phyloP scores from a whole-genome alignment of 2,329 filamentous ascomycete species.

The Phaeosphaeriaceae sp. region DNA sequence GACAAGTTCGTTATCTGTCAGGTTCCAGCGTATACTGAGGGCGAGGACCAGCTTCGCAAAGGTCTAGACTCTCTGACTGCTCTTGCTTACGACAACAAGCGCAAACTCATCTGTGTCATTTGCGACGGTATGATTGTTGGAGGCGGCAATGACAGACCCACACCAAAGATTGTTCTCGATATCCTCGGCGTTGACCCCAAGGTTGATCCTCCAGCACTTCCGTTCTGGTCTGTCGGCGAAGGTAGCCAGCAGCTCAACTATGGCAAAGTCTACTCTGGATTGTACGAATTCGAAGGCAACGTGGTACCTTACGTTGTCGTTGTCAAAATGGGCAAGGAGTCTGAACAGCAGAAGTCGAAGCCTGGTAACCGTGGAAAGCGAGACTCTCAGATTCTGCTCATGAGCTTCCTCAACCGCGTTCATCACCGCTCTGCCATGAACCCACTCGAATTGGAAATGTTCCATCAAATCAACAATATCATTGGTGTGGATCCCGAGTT shows the following conservation, averaged over 20 bases:
- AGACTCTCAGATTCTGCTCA: slow-evolving; percentile 93
- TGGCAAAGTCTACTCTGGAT: slow-evolving; percentile 96
- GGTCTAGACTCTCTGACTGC: slow-evolving; percentile 93
- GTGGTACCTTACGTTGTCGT: slow-evolving; percentile 96
- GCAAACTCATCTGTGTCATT: slow-evolving; percentile 94
- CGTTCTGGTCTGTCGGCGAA: slow-evolving; percentile 90
- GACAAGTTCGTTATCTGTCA: slow-evolving; percentile 99
- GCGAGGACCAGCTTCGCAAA: slow-evolving; percentile 91
- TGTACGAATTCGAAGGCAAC: slow-evolving; percentile 97
- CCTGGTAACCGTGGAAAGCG: slow-evolving; percentile 98
- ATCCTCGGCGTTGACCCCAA: slow-evolving; percentile 97
- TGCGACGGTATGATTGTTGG: slow-evolving; percentile 98
- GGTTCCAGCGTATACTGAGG: slow-evolving; percentile 96
- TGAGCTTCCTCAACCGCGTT: slow-evolving; percentile 98
- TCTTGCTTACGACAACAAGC: slow-evolving; percentile 96
- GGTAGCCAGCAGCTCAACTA: slow-evolving; percentile 96
- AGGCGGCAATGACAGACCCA: slow-evolving; percentile 93
- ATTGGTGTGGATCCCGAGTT: slow-evolving; percentile 97
- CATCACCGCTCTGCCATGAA: slow-evolving; percentile 95
- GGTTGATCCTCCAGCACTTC: slow-evolving; percentile 89
- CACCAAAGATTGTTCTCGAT: slow-evolving; percentile 95
- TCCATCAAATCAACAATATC: slow-evolving; percentile 99
- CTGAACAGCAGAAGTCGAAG: slow-evolving; percentile 87
- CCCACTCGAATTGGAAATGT: slow-evolving; percentile 95
- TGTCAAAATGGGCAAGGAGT: slow-evolving; percentile 97